phyloP scores from a whole-genome alignment of 352 stramenopile species.

The Globisporangium barbulae region DNA sequence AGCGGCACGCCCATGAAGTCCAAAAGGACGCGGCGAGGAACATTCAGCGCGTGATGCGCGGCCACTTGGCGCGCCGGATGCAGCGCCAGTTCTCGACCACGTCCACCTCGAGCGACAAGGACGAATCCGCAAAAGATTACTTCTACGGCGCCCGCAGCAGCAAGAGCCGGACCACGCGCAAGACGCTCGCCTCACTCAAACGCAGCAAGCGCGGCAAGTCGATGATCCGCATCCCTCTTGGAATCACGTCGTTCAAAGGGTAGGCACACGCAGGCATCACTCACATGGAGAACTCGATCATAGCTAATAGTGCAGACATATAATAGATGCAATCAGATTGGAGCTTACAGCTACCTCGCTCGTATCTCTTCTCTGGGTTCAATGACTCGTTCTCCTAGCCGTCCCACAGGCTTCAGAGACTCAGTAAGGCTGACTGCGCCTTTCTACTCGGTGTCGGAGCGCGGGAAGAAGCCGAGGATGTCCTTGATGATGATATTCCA shows the following conservation, averaged over 20 bases:
- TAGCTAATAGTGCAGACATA: neutral
- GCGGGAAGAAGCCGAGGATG: constrained; percentile 83
- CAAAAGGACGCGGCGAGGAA: constrained; percentile 28
- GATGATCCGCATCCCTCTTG: constrained; percentile 23
- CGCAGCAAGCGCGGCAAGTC: constrained; percentile 43
- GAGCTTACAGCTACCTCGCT: neutral
- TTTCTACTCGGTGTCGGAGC: constrained; percentile 41
- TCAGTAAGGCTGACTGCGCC: neutral
- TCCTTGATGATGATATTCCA: constrained; percentile 90
- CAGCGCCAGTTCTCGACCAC: constrained; percentile 33
- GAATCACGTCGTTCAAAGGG: neutral
- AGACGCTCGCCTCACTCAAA: constrained; percentile 24
- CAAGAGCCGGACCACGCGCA: constrained; percentile 16
- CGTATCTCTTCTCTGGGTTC: neutral
- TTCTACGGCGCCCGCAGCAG: constrained; percentile 15
- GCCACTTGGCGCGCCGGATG: constrained; percentile 28
- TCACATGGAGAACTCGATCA: constrained; percentile 1
- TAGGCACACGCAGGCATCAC: neutral
- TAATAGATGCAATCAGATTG: constrained; percentile 2
- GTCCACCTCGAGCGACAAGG: constrained; percentile 28
- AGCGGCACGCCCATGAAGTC: constrained; percentile 14
- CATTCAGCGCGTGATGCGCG: constrained; percentile 47
- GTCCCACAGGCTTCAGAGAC: neutral
- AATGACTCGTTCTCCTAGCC: neutral
- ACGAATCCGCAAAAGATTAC: constrained; percentile 25